Evolutionary conservation across 139 green algal genomes (phyloP).

Genomic region (Penium margaritaceum): DNA sequence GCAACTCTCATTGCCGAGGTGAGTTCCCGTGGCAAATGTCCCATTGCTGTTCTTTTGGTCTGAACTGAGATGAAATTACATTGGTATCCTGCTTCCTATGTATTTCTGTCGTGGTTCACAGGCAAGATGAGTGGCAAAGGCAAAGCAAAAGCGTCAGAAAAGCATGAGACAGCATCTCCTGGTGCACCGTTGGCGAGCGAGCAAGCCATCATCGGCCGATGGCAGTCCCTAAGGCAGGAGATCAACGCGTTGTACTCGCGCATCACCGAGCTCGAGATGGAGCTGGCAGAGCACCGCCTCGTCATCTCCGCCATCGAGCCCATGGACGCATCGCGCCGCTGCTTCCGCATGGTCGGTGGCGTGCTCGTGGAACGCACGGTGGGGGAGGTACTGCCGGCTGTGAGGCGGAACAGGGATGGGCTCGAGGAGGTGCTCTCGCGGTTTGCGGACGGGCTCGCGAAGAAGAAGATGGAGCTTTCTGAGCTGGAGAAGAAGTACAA

Average conservation of each 20-base stretch:
- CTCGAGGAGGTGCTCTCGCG: conserved; percentile 54
- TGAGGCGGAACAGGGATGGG: conserved; percentile 67
- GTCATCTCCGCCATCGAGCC: conserved; percentile 79
- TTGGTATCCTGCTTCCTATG: too few relatives aligned
- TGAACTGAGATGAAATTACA: too few relatives aligned
- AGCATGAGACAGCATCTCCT: too few relatives aligned
- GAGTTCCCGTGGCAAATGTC: too few relatives aligned
- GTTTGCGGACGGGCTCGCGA: conserved; percentile 56
- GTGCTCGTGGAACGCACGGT: conserved; percentile 93
- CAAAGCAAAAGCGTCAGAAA: too few relatives aligned
- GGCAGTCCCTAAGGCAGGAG: conserved; percentile 21
- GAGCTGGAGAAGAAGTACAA: conserved; percentile 80
- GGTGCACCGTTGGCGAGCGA: too few relatives aligned
- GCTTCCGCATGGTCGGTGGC: conserved; percentile 78
- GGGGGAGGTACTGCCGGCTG: conserved; percentile 74
- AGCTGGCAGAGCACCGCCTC: conserved; percentile 76
- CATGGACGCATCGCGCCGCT: conserved; percentile 70
- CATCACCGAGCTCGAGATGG: conserved; percentile 60
- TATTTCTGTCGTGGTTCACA: too few relatives aligned
- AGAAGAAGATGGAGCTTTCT: conserved; percentile 69
- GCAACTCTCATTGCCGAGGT: too few relatives aligned
- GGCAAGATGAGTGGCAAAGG: too few relatives aligned
- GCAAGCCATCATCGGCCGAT: conserved; percentile 42
- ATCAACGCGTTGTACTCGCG: conserved; percentile 43
- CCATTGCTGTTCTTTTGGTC: too few relatives aligned